phyloP scores from a whole-genome alignment of 495 filamentous ascomycete genomes.

The Penicillium daleae region DNA sequence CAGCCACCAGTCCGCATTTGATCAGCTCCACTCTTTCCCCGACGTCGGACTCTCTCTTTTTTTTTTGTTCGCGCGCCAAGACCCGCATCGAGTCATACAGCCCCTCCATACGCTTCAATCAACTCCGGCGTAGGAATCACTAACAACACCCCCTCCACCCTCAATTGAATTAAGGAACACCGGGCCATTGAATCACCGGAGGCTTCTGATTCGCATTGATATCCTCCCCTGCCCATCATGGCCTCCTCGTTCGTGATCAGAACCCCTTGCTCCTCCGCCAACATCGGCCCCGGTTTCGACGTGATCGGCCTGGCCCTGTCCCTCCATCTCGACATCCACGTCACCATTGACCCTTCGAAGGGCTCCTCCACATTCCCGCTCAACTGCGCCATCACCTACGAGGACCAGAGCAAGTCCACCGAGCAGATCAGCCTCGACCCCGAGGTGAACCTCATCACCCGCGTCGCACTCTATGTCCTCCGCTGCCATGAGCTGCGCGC shows the following conservation, averaged over 20 bases:
- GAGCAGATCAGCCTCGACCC: conserved; percentile 77
- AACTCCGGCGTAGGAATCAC: background rate
- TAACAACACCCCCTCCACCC: background rate
- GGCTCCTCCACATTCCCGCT: conserved; percentile 61
- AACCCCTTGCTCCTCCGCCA: conserved; percentile 88
- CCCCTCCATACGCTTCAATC: conserved; percentile 1
- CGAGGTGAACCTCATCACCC: conserved; percentile 86
- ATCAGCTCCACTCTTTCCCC: conserved; percentile 26
- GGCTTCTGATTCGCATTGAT: conserved; percentile 4
- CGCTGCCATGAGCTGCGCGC: conserved; percentile 80
- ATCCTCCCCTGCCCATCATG: conserved; percentile 22
- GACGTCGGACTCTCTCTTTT: conserved; percentile 37
- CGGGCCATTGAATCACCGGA: background rate
- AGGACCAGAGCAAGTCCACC: conserved; percentile 74
- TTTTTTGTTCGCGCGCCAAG: conserved; percentile 37
- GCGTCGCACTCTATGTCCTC: conserved; percentile 88
- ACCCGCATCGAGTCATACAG: conserved; percentile 32
- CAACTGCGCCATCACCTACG: conserved; percentile 89
- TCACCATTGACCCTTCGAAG: conserved; percentile 65
- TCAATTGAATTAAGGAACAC: background rate
- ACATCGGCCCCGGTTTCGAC: conserved; percentile 96
- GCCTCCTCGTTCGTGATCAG: conserved; percentile 60
- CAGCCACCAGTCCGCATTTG: conserved; percentile 8
- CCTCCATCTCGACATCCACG: conserved; percentile 82
- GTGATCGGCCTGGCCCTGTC: conserved; percentile 93